Evolutionary conservation across 2,329 filamentous ascomycete species (phyloP).

Genomic region (Tolypocladium capitatum): DNA sequence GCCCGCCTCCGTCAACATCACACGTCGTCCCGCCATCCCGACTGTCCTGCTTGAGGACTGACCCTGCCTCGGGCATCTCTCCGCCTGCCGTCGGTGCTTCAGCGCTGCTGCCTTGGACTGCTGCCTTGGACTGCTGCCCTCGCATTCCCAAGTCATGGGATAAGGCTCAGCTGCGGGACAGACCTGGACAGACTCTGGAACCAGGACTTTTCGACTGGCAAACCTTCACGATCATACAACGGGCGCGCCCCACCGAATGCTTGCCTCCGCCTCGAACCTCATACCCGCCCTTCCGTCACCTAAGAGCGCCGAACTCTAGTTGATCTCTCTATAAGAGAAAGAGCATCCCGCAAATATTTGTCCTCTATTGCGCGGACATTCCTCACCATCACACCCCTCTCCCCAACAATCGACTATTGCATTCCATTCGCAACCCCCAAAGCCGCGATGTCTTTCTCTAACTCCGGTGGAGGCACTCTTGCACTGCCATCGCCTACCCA

Average conservation of each 20-base stretch:
- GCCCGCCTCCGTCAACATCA: background rate
- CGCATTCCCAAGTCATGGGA: conserved; percentile 4
- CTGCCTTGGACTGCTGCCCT: background rate
- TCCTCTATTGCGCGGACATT: conserved; percentile 9
- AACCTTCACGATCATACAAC: background rate
- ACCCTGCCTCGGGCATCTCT: background rate
- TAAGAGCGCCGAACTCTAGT: background rate
- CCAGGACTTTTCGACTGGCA: background rate
- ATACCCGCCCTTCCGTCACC: background rate
- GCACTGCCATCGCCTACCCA: conserved; percentile 80
- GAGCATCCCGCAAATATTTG: conserved; percentile 1
- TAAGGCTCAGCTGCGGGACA: conserved; percentile 3
- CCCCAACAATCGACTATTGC: conserved; percentile 6
- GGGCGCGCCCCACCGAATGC: background rate
- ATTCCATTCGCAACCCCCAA: conserved; percentile 13
- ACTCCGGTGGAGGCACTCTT: conserved; percentile 58
- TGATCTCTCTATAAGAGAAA: background rate
- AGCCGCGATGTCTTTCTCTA: conserved; percentile 43
- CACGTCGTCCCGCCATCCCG: background rate
- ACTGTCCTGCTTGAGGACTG: background rate
- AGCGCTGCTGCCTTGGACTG: background rate
- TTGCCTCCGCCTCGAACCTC: background rate
- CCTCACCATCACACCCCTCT: conserved; percentile 11
- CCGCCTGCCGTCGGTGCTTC: background rate
- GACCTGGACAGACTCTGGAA: background rate